Conservation (phyloP, 129 eudicot genomes). For the Ambrosia artemisiifolia region DNA sequence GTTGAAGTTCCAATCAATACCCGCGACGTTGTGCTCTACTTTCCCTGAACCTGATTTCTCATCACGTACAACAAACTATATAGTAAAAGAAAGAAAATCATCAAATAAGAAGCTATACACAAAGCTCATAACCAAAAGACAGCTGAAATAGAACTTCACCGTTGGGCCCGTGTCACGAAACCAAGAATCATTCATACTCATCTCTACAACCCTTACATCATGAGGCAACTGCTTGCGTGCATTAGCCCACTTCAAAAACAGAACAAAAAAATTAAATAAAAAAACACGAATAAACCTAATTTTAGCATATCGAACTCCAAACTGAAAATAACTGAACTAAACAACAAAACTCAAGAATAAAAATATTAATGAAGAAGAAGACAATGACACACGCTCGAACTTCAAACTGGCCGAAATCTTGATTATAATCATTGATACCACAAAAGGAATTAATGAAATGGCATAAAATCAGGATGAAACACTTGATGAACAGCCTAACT, state of each 20-base stretch:
- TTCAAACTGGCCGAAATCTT: too few species aligned
- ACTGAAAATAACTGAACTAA: neutral
- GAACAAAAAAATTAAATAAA: neutral
- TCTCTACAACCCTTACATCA: constrained; percentile 84
- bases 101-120: constrained; percentile 1
- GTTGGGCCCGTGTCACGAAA: constrained; percentile 96
- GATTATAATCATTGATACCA: neutral
- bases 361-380: constrained; percentile 5
- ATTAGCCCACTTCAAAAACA: constrained; percentile 63
- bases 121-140: neutral
- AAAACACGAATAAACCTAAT: neutral
- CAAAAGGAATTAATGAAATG: neutral
- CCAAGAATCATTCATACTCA: constrained; percentile 98
- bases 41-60: constrained; percentile 30
- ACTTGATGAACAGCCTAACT: neutral
- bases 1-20: constrained; percentile 92
- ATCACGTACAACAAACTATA: constrained; percentile 67
- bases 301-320: neutral
- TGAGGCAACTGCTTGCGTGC: constrained; percentile 70
- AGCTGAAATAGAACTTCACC: constrained; percentile 37
- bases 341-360: constrained; percentile 2
- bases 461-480: neutral
- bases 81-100: neutral
- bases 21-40: constrained; percentile 46
- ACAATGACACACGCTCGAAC: neutral